Evolutionary conservation across 495 filamentous ascomycete genomes (phyloP).

Genomic region (Elaphomyces granulatus): DNA sequence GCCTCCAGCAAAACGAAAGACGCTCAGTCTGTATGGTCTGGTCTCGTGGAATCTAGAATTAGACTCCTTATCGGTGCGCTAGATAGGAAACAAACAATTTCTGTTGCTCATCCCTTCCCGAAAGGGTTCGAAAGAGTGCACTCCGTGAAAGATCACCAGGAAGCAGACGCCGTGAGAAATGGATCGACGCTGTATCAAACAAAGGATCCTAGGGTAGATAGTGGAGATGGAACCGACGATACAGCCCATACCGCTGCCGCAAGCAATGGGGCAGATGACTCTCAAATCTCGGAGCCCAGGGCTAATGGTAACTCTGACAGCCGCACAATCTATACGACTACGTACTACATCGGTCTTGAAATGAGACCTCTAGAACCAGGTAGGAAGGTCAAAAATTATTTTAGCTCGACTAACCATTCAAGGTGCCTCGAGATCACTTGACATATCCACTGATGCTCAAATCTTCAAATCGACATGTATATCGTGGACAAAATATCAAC

Average conservation of each 20-base stretch:
- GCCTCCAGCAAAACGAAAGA: slow-evolving; percentile 77
- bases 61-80: slow-evolving; percentile 68
- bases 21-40: slow-evolving; percentile 74
- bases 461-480: slow-evolving; percentile 60
- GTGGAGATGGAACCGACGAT: slow-evolving; percentile 42
- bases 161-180: slow-evolving; percentile 53
- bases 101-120: slow-evolving; percentile 79
- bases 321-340: slow-evolving; percentile 62
- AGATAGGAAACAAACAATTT: slow-evolving; percentile 57
- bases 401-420: slow-evolving; percentile 12
- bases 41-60: slow-evolving; percentile 84
- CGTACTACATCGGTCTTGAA: slow-evolving; percentile 78
- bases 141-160: slow-evolving; percentile 51
- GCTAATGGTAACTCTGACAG: slow-evolving; percentile 20
- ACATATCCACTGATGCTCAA: slow-evolving; percentile 57
- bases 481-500: slow-evolving; percentile 50
- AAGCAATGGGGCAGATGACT: slow-evolving; percentile 33
- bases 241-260: slow-evolving; percentile 37
- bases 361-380: slow-evolving; percentile 26
- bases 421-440: slow-evolving; percentile 39
- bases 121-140: slow-evolving; percentile 81
- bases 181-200: slow-evolving; percentile 58
- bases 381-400: slow-evolving; percentile 11
- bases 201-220: slow-evolving; percentile 43
- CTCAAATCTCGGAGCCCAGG: slow-evolving; percentile 24